A percentile compares a stretch with the other conserved stretches of the same genome.
phyloP scores from a whole-genome alignment of 2,329 filamentous ascomycete species.

The Diaporthe destruens region DNA sequence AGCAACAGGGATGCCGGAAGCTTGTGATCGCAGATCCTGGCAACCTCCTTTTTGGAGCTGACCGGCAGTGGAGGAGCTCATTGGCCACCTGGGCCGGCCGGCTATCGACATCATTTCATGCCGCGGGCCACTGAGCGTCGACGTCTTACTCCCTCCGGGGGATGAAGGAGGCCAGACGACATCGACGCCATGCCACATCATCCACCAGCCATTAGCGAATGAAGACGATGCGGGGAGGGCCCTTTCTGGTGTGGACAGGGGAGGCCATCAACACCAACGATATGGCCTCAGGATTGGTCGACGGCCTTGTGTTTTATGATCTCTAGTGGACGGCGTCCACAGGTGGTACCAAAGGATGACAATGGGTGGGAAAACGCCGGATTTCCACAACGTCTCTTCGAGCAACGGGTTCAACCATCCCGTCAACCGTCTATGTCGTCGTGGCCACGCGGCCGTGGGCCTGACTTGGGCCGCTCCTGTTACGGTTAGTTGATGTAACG shows the following conservation, averaged over 20 bases:
- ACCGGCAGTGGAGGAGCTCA: background rate
- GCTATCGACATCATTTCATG: slow-evolving; percentile 24
- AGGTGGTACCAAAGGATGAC: background rate
- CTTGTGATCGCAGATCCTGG: slow-evolving; percentile 32
- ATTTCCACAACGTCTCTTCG: background rate
- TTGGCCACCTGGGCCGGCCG: slow-evolving; percentile 22
- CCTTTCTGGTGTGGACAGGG: slow-evolving; percentile 1
- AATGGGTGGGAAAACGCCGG: background rate
- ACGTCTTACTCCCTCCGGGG: background rate
- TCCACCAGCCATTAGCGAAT: slow-evolving; percentile 4
- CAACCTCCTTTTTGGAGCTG: slow-evolving; percentile 21
- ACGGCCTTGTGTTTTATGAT: background rate
- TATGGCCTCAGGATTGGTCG: slow-evolving; percentile 9
- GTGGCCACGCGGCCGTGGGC: slow-evolving; percentile 14
- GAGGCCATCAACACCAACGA: slow-evolving; percentile 20
- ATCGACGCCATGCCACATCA: slow-evolving; percentile 6
- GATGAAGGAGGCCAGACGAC: slow-evolving; percentile 34
- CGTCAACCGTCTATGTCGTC: background rate
- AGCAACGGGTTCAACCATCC: background rate
- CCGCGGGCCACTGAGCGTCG: slow-evolving; percentile 35
- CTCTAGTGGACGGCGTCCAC: background rate
- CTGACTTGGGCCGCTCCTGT: slow-evolving; percentile 9
- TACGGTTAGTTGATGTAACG: background rate
- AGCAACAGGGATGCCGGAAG: slow-evolving; percentile 19
- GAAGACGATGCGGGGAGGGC: slow-evolving; percentile 15